Evolutionary conservation across 2,329 filamentous ascomycete genomes (phyloP).

Genomic region (Ascochyta rabiei): DNA sequence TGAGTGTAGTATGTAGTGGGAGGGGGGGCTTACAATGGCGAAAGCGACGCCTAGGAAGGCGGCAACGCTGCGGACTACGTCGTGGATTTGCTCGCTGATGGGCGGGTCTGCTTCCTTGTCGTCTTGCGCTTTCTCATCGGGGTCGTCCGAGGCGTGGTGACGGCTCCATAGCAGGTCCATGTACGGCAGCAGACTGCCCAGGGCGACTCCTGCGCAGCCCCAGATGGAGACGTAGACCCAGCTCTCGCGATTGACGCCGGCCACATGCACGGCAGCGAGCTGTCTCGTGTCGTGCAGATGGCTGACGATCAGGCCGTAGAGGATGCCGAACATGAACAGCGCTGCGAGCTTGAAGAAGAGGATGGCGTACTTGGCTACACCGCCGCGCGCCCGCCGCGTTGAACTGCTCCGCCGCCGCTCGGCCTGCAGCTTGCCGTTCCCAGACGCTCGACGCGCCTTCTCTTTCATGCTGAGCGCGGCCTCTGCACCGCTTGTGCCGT

Average conservation of each 20-base stretch:
- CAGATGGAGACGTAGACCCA: slow-evolving; percentile 79
- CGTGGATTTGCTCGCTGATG: slow-evolving; percentile 72
- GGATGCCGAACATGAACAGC: slow-evolving; percentile 78
- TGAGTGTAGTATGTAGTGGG: too few relatives aligned
- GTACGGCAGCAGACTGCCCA: slow-evolving; percentile 83
- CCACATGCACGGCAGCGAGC: slow-evolving; percentile 67
- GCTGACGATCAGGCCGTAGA: slow-evolving; percentile 81
- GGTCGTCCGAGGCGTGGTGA: slow-evolving; percentile 47
- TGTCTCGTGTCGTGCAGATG: slow-evolving; percentile 75
- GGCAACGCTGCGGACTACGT: slow-evolving; percentile 70
- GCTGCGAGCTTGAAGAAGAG: slow-evolving; percentile 64
- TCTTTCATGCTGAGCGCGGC: slow-evolving; percentile 35
- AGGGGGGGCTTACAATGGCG: slow-evolving; percentile 74
- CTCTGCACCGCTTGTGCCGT: slow-evolving; percentile 36
- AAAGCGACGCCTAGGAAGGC: slow-evolving; percentile 77
- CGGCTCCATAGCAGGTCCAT: slow-evolving; percentile 76
- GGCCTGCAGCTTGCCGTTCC: neutral
- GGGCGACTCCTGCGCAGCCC: slow-evolving; percentile 76
- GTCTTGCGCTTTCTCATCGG: slow-evolving; percentile 27
- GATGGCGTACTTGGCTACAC: slow-evolving; percentile 52
- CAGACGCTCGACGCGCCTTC: slow-evolving; percentile 18
- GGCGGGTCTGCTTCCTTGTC: slow-evolving; percentile 47
- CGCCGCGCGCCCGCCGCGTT: neutral
- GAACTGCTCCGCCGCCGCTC: neutral
- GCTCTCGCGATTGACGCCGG: slow-evolving; percentile 59